Evolutionary conservation across 768 basidiomycete species (phyloP).

Genomic region (Fomitopsis pulvina): DNA sequence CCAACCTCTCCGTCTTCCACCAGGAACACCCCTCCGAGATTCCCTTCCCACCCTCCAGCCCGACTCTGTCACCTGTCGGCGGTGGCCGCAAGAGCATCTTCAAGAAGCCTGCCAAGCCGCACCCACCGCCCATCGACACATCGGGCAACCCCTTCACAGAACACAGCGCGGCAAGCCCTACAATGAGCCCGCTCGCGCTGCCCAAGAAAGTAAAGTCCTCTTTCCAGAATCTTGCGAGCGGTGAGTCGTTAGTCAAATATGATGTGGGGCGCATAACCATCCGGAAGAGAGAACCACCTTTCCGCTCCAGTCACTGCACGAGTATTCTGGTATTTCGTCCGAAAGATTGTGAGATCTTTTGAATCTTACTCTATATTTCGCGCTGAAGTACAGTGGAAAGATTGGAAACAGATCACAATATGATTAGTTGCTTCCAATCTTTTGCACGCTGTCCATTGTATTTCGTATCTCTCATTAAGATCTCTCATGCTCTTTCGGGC

Average conservation of each 20-base stretch:
- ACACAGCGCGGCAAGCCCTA: conserved; percentile 12
- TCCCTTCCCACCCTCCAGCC: conserved; percentile 27
- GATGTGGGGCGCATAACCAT: neutral
- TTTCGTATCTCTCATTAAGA: too few relatives aligned
- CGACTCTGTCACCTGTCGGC: conserved; percentile 47
- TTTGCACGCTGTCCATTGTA: too few relatives aligned
- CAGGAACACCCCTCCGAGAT: conserved; percentile 26
- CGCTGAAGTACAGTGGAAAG: too few relatives aligned
- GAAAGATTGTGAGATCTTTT: neutral
- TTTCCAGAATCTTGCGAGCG: conserved; percentile 16
- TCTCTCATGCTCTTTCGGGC: too few relatives aligned
- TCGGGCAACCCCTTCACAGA: conserved; percentile 20
- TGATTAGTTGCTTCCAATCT: too few relatives aligned
- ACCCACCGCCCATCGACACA: conserved; percentile 30
- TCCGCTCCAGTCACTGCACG: too few relatives aligned
- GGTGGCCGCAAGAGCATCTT: conserved; percentile 42
- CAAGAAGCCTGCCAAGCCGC: conserved; percentile 50
- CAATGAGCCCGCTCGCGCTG: conserved; percentile 11
- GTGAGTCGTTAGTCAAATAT: conserved; percentile 11
- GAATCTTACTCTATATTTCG: too few relatives aligned
- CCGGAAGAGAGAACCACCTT: neutral
- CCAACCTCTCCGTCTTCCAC: conserved; percentile 55
- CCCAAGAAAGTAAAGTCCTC: conserved; percentile 49
- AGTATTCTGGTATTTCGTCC: neutral
- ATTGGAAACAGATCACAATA: too few relatives aligned